phyloP scores from a whole-genome alignment of 2,329 filamentous ascomycete genomes.

The Colletotrichum viniferum region DNA sequence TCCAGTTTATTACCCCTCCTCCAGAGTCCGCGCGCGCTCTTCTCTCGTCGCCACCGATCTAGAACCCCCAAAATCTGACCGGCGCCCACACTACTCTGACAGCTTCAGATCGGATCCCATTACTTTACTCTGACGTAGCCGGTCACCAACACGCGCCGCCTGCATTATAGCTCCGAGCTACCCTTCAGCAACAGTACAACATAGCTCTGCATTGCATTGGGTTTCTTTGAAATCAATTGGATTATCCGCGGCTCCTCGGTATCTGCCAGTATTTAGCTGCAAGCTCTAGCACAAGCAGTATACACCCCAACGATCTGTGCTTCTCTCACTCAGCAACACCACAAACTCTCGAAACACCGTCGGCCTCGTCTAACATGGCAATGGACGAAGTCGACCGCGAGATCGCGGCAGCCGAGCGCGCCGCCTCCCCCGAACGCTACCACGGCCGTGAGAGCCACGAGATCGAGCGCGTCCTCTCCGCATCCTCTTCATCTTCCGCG shows the following conservation, averaged over 20 bases:
- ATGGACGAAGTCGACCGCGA: conserved; percentile 61
- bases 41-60: conserved; percentile 1
- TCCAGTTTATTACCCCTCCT: conserved; percentile 14
- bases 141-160: not conserved
- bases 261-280: not conserved
- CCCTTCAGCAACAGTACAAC: not conserved
- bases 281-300: not conserved
- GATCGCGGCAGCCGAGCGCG: conserved; percentile 57
- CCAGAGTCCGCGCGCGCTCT: not conserved
- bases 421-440: conserved; percentile 50
- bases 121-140: conserved; percentile 13
- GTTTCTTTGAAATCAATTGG: not conserved
- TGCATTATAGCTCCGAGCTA: not conserved
- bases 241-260: not conserved
- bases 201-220: not conserved
- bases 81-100: not conserved
- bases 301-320: not conserved
- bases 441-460: conserved; percentile 50
- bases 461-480: conserved; percentile 65
- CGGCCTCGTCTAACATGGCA: conserved; percentile 31
- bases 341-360: not conserved
- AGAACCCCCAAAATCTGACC: not conserved
- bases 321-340: not conserved
- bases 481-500: conserved; percentile 54
- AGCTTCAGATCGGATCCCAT: not conserved